Evolutionary conservation across 208 protist genomes (phyloP).

Genomic region (Crithidia expoeki): DNA sequence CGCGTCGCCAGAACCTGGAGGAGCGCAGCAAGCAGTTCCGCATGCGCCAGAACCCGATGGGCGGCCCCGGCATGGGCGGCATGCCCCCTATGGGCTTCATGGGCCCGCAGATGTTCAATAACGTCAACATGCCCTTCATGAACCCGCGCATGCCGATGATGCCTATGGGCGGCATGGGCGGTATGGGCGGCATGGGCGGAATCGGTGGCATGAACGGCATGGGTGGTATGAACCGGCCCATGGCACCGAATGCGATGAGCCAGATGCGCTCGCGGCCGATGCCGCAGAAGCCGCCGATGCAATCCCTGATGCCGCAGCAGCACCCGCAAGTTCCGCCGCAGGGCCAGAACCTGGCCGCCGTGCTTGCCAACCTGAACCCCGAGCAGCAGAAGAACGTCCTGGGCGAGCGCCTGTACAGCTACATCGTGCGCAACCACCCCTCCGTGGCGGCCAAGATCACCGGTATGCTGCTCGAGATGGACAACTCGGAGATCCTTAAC

Average conservation of each 20-base stretch:
- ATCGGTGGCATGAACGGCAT: conserved; percentile 41
- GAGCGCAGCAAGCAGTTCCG: conserved; percentile 86
- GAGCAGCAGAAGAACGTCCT: conserved; percentile 96
- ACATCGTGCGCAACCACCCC: conserved; percentile 91
- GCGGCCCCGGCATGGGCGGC: conserved; percentile 56
- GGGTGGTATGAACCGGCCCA: conserved; percentile 31
- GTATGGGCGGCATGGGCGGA: conserved; percentile 44
- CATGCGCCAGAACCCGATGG: conserved; percentile 76
- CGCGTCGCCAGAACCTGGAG: conserved; percentile 94
- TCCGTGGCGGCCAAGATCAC: conserved; percentile 97
- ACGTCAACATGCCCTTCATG: conserved; percentile 77
- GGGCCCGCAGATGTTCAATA: conserved; percentile 65
- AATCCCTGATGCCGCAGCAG: conserved; percentile 64
- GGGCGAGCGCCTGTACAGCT: conserved; percentile 96
- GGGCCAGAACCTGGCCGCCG: conserved; percentile 69
- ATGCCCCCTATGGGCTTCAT: conserved; percentile 51
- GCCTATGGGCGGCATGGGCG: conserved; percentile 47
- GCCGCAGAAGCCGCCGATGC: conserved; percentile 71
- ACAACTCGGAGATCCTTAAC: conserved; percentile 95
- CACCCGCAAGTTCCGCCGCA: conserved; percentile 41
- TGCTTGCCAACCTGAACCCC: conserved; percentile 69
- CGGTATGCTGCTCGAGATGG: conserved; percentile 99
- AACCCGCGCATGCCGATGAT: conserved; percentile 83
- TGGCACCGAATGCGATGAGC: conserved; percentile 77
- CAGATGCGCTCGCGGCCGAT: conserved; percentile 67